Conservation (phyloP, 176 grass and related monocot genomes). For the Tuctoria greenei region DNA sequence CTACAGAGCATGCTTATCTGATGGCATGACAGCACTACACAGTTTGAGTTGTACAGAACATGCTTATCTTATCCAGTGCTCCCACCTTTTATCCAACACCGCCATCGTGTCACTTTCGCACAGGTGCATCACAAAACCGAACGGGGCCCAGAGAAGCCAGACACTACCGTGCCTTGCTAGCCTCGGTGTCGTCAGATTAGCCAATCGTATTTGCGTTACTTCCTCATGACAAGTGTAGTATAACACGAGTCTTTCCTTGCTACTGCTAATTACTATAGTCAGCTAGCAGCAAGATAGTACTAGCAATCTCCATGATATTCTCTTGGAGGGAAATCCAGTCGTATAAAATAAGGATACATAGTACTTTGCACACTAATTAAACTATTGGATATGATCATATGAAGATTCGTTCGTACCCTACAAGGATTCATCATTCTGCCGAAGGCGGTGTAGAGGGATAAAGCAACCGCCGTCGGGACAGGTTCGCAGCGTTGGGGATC, state of each 20-base stretch:
- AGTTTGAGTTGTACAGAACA: background rate
- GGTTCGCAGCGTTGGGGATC: background rate
- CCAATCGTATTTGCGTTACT: background rate
- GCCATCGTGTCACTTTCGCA: constrained; percentile 32
- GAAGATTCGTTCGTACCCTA: constrained; percentile 30
- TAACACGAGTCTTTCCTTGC: background rate
- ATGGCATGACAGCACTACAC: background rate
- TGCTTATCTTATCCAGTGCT: constrained; percentile 46
- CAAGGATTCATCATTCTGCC: constrained; percentile 12
- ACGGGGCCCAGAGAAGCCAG: constrained; percentile 17
- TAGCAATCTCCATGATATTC: background rate
- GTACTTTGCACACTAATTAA: background rate
- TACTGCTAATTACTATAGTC: background rate
- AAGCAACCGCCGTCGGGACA: background rate
- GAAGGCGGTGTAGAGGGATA: background rate
- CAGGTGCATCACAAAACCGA: constrained; percentile 1
- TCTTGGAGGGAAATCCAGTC: background rate
- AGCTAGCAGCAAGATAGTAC: background rate
- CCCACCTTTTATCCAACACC: constrained; percentile 1
- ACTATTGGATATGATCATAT: background rate
- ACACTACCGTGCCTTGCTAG: constrained; percentile 9
- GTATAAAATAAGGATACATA: background rate
- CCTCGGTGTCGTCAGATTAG: constrained; percentile 13
- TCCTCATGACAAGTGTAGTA: background rate
- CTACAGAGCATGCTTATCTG: background rate